Evolutionary conservation across 2,329 filamentous ascomycete genomes (phyloP), one percentile per base, ranked within the genome.

Genomic region (Verticillium alfalfae): DNA sequence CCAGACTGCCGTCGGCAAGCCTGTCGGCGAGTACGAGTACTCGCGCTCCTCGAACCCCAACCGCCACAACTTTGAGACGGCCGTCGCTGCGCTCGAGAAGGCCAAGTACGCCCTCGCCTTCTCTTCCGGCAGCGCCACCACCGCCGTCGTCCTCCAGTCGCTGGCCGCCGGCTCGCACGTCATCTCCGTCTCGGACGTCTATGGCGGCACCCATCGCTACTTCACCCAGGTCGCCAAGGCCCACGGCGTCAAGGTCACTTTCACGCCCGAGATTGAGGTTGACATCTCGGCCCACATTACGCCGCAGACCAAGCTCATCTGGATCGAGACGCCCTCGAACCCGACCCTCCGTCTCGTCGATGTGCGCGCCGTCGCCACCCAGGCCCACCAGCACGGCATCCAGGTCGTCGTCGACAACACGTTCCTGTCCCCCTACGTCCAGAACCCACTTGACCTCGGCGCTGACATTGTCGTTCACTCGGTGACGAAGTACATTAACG

Each of bases 401-500:
- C 83, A 92, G 73, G 95, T 99, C 54, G 95, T 99, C n/a, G 95
- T 99, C 52, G 95, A 99, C 81, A 99, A 99, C 81, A 99, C 95
- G 22, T 99, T 99, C 82, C 83, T 98, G 72, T 94, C 90, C 64
- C 95, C 95, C 37, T 99, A 98, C 75, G 85, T 99, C 57, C 95
- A 99, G 79, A 98, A 97, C 78, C 95, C 95, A 3, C 87, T 99
- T 61, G 89, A 96, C 72, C 92, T 94, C 73, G 95, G 95, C 69
- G 95, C 95, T 68, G 95, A 99, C 76, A 93, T 98, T 66, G 94
- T 98, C 67, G 90, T 98, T 54, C 94, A 98, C 83, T 93, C 89
- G 61, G 95, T 99, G 61, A 99, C 95, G 55, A 99, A 99, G 80
- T 99, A 98, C 80, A 98, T 99, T 81, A 98, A 98, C 76, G 95